Evolutionary conservation across 441 rosid genomes (phyloP).

Genomic region (Croton setiger): DNA sequence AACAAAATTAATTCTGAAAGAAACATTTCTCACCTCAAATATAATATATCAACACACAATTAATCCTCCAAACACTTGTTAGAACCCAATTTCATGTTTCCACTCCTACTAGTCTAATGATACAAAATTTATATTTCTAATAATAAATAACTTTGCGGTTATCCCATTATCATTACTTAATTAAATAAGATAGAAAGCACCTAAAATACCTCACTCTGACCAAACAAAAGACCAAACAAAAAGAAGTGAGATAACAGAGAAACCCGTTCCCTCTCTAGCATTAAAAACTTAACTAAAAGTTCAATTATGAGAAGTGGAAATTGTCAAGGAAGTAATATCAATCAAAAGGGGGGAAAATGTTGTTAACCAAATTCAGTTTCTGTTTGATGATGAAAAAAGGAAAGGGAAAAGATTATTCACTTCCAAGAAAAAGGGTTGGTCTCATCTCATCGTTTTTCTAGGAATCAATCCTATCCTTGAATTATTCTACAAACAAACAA

Average conservation of each 20-base stretch:
- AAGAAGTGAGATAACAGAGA: background rate
- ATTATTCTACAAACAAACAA: constrained; percentile 28
- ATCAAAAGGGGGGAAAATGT: constrained; percentile 3
- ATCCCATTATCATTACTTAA: background rate
- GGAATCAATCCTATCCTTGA: constrained; percentile 26
- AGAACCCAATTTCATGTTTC: background rate
- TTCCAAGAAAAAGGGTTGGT: constrained; percentile 35
- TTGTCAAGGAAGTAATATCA: background rate
- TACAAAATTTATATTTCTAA: background rate
- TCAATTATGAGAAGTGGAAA: constrained; percentile 4
- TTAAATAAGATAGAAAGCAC: background rate
- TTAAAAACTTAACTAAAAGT: background rate
- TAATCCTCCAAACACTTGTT: background rate
- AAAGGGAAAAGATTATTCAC: constrained; percentile 13
- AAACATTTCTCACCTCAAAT: background rate
- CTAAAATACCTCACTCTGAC: background rate
- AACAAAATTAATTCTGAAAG: too few species aligned
- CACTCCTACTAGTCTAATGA: background rate
- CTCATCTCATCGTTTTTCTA: constrained; percentile 24
- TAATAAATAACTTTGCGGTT: background rate
- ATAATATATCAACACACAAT: background rate
- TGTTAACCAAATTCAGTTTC: constrained; percentile 1
- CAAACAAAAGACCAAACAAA: constrained; percentile 7
- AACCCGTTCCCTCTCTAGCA: constrained; percentile 8
- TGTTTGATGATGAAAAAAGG: background rate